These are phyloP conservation scores for Solanum clarkiae DNA, from an alignment of 257 asterid genomes.

Conservation along the genomic window DNA sequence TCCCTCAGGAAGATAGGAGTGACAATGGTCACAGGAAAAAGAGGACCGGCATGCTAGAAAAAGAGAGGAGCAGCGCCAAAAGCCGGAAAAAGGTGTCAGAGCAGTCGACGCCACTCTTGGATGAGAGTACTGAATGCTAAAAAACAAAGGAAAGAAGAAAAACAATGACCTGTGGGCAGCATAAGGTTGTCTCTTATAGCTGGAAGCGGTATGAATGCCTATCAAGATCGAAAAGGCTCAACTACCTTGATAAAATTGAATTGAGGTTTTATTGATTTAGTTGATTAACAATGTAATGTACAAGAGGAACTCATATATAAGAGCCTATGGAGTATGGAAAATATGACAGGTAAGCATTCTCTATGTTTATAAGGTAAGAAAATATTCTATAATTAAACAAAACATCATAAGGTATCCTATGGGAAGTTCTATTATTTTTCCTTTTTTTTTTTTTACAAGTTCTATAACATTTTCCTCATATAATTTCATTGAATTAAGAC, in stretches of 20 bases:
- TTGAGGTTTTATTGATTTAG: background rate
- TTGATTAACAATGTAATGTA: background rate
- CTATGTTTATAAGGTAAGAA: background rate
- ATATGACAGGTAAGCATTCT: background rate
- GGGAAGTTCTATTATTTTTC: background rate
- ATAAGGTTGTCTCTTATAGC: background rate
- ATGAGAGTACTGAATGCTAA: background rate
- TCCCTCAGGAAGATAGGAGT: background rate
- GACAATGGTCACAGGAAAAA: background rate
- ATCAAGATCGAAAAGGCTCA: background rate
- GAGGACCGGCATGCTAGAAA: background rate
- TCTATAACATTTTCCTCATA: background rate
- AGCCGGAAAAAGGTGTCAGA: background rate
- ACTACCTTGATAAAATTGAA: background rate
- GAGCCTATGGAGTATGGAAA: background rate
- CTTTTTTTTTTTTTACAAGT: background rate
- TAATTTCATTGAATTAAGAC: background rate
- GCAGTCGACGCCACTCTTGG: background rate
- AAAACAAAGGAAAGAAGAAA: background rate
- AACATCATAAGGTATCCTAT: background rate
- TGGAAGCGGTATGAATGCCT: background rate
- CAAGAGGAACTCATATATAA: background rate
- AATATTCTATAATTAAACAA: background rate
- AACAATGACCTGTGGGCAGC: background rate
- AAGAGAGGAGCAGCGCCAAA: background rate